These are phyloP conservation scores for Bauhinia variegata DNA, from an alignment of 306 rosid species.

Conservation along the genomic window DNA sequence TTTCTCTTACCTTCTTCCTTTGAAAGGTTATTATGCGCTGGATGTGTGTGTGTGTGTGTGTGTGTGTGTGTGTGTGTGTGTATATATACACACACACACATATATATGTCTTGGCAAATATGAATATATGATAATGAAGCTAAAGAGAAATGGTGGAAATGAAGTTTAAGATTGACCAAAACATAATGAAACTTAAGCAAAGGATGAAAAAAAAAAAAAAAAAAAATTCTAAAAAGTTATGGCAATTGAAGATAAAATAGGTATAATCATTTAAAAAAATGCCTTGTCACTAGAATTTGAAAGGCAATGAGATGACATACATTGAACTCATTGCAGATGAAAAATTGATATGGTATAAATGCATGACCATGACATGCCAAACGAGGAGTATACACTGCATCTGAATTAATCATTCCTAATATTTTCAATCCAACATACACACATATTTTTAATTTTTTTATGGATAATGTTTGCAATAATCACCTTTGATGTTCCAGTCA, in stretches of 20 bases:
- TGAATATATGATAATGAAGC: not conserved
- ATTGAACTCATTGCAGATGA: not conserved
- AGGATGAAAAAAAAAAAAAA: not conserved
- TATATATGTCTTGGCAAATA: too few relatives aligned
- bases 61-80: too few relatives aligned
- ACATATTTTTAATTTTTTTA: constrained; percentile 1
- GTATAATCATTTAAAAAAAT: constrained; percentile 8
- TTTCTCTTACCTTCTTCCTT: too few relatives aligned
- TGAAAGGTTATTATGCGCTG: too few relatives aligned
- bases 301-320: not conserved
- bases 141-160: not conserved
- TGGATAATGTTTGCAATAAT: constrained; percentile 13
- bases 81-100: too few relatives aligned
- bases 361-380: not conserved
- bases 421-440: too few relatives aligned
- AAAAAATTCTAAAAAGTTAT: not conserved
- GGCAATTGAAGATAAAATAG: not conserved
- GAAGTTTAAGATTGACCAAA: too few relatives aligned
- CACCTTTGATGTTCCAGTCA: constrained; percentile 99
- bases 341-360: constrained; percentile 6
- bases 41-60: too few relatives aligned
- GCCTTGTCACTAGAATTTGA: not conserved
- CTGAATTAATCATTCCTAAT: too few relatives aligned
- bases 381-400: too few relatives aligned
- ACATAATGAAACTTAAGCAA: not conserved